Conservation (phyloP, 140 eudicot species). For the Flaveria floridana region DNA sequence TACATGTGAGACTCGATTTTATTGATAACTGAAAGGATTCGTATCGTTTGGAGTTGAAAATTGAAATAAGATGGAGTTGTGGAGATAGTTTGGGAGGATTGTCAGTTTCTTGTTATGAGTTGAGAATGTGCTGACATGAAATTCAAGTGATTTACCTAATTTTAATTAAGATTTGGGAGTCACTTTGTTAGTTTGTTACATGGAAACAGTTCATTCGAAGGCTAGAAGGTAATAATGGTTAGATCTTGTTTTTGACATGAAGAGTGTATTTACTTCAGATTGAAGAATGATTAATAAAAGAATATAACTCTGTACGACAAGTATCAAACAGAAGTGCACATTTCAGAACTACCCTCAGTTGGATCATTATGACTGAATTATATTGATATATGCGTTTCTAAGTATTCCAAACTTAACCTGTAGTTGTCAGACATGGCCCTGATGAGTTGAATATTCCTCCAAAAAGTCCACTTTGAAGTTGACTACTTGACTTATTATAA, state of each 20-base stretch:
- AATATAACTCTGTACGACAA: background rate
- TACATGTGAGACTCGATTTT: background rate
- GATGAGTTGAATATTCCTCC: too few relatives aligned
- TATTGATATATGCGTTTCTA: too few relatives aligned
- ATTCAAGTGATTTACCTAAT: background rate
- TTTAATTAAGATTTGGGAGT: background rate
- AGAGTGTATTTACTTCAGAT: background rate
- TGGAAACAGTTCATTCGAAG: background rate
- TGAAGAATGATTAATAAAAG: background rate
- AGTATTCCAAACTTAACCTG: too few relatives aligned
- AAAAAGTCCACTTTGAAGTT: background rate
- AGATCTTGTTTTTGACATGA: background rate
- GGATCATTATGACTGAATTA: background rate
- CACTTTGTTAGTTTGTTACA: background rate
- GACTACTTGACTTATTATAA: background rate
- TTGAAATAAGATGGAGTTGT: background rate
- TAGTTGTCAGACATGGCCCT: too few relatives aligned
- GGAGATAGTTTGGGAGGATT: background rate
- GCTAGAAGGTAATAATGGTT: background rate
- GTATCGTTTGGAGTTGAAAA: slow-evolving; percentile 8
- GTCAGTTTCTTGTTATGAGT: too few relatives aligned
- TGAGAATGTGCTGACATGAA: background rate
- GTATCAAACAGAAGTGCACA: background rate
- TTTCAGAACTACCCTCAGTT: background rate
- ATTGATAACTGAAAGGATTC: background rate